phyloP scores from a whole-genome alignment of 192 early-diverging fungal genomes.

The Coemansia sp. region DNA sequence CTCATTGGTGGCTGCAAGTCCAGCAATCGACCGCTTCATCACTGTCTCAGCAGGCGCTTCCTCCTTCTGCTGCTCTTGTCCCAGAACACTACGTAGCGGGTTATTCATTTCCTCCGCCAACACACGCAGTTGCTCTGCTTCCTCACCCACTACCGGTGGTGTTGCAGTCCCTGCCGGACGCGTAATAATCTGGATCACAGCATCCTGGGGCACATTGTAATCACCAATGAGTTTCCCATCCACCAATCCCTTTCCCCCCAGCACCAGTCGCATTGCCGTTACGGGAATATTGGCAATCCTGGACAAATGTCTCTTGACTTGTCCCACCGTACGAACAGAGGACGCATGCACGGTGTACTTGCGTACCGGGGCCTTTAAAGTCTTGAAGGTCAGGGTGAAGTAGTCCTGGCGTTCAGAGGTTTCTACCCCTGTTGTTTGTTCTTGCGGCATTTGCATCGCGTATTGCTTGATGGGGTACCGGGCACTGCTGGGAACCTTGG shows the following conservation, averaged over 20 bases:
- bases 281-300: slow-evolving; percentile 34
- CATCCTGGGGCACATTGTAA: slow-evolving; percentile 29
- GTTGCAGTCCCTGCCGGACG: slow-evolving; percentile 16
- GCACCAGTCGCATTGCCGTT: slow-evolving; percentile 28
- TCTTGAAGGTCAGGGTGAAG: slow-evolving; percentile 44
- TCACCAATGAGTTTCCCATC: slow-evolving; percentile 49
- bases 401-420: slow-evolving; percentile 37
- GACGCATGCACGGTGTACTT: slow-evolving; percentile 49
- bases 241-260: slow-evolving; percentile 44
- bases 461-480: slow-evolving; percentile 28
- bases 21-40: not conserved
- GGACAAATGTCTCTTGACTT: slow-evolving; percentile 44
- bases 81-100: slow-evolving; percentile 34
- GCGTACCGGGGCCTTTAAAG: slow-evolving; percentile 43
- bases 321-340: slow-evolving; percentile 38
- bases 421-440: slow-evolving; percentile 8
- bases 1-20: not conserved
- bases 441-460: slow-evolving; percentile 43
- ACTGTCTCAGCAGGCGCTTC: not conserved
- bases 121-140: not conserved
- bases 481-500: slow-evolving; percentile 17
- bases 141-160: slow-evolving; percentile 1
- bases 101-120: slow-evolving; percentile 18
- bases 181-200: slow-evolving; percentile 47
- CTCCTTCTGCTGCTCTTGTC: slow-evolving; percentile 1